phyloP scores from a whole-genome alignment of 1,284 basidiomycete species.

The Rhodotorula sp. region DNA sequence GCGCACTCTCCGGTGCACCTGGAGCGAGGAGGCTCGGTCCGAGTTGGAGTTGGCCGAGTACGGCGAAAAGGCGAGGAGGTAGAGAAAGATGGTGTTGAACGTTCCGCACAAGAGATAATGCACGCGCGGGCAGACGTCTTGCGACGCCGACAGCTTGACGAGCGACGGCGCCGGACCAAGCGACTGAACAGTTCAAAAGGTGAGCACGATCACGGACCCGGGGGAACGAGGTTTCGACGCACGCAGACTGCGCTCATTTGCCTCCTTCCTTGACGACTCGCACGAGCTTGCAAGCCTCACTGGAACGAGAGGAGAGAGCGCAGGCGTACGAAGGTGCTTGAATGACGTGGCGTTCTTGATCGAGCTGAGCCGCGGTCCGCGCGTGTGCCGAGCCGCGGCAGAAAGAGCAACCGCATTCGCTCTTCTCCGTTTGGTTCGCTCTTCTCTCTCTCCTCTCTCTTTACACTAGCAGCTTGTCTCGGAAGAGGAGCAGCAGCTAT shows the following conservation, averaged over 20 bases:
- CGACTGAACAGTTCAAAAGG: background rate
- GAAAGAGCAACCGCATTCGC: background rate
- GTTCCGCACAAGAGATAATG: conserved; percentile 38
- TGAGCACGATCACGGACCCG: background rate
- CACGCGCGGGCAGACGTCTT: conserved; percentile 13
- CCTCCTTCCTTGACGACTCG: too few species aligned
- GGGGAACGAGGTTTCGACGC: background rate
- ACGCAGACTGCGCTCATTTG: conserved; percentile 19
- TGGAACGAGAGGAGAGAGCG: background rate
- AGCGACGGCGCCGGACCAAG: conserved; percentile 1
- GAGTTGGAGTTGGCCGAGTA: conserved; percentile 13
- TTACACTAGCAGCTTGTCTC: background rate
- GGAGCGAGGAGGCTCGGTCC: conserved; percentile 26
- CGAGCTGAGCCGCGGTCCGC: conserved; percentile 4
- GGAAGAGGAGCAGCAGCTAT: background rate
- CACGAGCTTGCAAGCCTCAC: too few species aligned
- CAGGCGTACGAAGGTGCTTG: too few species aligned
- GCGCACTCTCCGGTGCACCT: conserved; percentile 31
- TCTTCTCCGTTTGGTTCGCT: background rate
- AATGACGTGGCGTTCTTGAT: background rate
- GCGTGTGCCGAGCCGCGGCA: background rate
- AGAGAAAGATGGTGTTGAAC: conserved; percentile 42
- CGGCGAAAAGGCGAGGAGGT: conserved; percentile 45
- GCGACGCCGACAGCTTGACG: background rate
- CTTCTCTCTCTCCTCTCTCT: conserved; percentile 1